Evolutionary conservation across 2,329 filamentous ascomycete genomes (phyloP).

Genomic region (Fusarium domesticum): DNA sequence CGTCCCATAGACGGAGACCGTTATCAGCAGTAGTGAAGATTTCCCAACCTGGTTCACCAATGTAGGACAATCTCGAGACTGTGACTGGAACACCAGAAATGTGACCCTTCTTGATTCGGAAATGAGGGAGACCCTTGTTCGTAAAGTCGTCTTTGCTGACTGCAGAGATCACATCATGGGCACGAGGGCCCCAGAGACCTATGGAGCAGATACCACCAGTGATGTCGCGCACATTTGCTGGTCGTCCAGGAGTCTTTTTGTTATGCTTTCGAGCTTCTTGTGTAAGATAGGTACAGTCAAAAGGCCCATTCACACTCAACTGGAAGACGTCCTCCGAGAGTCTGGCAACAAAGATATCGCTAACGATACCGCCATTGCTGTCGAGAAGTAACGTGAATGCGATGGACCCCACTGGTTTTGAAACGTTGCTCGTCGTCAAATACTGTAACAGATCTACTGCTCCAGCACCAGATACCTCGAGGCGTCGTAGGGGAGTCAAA

Average conservation of each 20-base stretch:
- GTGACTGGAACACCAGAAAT: conserved; percentile 56
- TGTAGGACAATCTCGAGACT: conserved; percentile 54
- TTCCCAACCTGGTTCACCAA: conserved; percentile 63
- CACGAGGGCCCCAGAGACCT: conserved; percentile 60
- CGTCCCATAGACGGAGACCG: conserved; percentile 57
- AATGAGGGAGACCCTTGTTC: conserved; percentile 47
- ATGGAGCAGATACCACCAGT: conserved; percentile 59
- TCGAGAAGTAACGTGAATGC: conserved; percentile 58
- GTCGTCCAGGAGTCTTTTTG: conserved; percentile 38
- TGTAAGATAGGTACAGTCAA: conserved; percentile 52
- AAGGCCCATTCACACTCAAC: conserved; percentile 53
- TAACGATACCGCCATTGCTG: conserved; percentile 49
- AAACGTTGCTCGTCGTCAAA: conserved; percentile 50
- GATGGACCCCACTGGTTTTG: conserved; percentile 46
- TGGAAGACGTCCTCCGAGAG: conserved; percentile 51
- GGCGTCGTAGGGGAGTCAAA: conserved; percentile 56
- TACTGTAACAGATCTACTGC: conserved; percentile 53
- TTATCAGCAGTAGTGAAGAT: conserved; percentile 59
- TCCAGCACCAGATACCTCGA: conserved; percentile 58
- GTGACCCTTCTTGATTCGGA: conserved; percentile 46
- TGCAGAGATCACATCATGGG: conserved; percentile 48
- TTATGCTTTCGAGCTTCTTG: conserved; percentile 51
- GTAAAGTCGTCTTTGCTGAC: conserved; percentile 47
- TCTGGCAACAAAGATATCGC: conserved; percentile 56
- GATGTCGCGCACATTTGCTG: conserved; percentile 54